Conservation (phyloP, 139 green algal genomes). For the Trebouxia sp. region DNA sequence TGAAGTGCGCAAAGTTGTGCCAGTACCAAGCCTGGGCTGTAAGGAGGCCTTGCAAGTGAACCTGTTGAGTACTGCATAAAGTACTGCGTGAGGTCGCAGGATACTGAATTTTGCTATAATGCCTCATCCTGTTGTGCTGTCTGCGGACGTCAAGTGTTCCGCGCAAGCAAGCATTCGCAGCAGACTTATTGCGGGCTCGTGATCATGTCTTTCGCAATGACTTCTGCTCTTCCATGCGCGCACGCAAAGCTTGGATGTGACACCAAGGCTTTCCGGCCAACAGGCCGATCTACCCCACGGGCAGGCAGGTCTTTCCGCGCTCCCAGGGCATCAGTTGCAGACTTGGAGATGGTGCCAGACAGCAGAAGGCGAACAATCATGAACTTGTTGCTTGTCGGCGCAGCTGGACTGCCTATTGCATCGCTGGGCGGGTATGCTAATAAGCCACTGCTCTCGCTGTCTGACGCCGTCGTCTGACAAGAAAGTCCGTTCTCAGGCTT, state of each 20-base stretch:
- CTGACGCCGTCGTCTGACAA: not conserved
- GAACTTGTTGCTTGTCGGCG: conserved; percentile 86
- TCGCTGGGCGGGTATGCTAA: conserved; percentile 50
- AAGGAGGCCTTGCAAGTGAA: not conserved
- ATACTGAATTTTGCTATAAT: not conserved
- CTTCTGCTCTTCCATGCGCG: not conserved
- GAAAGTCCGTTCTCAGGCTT: not conserved
- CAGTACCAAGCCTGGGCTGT: not conserved
- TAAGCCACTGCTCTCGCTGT: not conserved
- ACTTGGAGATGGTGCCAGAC: conserved; percentile 30
- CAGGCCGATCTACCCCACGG: not conserved
- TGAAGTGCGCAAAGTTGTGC: no score
- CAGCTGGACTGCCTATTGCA: conserved; percentile 64
- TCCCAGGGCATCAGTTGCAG: not conserved
- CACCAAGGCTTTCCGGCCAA: conserved; percentile 9
- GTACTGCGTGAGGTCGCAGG: not conserved
- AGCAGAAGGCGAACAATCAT: conserved; percentile 56
- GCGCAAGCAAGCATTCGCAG: not conserved
- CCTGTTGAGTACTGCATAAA: not conserved
- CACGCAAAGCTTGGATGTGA: conserved; percentile 8
- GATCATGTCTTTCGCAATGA: conserved; percentile 9
- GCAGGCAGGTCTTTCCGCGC: not conserved
- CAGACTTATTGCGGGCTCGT: not conserved
- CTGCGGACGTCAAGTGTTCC: conserved; percentile 13
- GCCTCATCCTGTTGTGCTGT: conserved; percentile 5